Base-by-base conservation (phyloP, 2,329 filamentous ascomycete genomes). In the Orbilia ellipsospora region DNA sequence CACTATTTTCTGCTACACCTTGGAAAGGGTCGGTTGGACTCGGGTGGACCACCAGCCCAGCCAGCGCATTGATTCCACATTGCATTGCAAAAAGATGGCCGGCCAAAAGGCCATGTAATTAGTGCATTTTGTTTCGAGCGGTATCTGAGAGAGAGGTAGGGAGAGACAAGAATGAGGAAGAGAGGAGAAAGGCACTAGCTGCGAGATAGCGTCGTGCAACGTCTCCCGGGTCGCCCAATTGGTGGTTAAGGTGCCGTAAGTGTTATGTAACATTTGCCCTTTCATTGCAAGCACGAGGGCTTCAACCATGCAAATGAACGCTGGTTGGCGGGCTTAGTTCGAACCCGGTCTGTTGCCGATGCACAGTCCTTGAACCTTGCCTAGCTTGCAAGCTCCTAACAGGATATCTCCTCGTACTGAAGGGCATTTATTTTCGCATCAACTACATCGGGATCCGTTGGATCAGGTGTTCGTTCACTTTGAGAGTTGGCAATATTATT, bases 191-290 rank as follows among this genome's bases (percentile, higher is more conserved):
- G 31, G 31, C 31, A 36, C 44, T 56, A 28, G 54, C 31, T 42
- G 31, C 54, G 66, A 70, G 66, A 70, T 70, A 70, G 66, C 65
- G 65, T 50, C 56, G 65, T 69, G 65, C 65, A 45, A 61, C 65
- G 28, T 62, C 50, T 31, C 56, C 23, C 55, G 40, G 28, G 44
- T 69, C 42, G 56, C 57, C 59, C 66, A 63, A 70, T 63, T 50
- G 57, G 66, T 70, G 51, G 66, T 70, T 70, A 23, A 31, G 54
- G 66, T 70, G 66, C 66, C 66, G 66, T 70, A 70, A 70, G 45
- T 40, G 66, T 70, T 70, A 70, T 70, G 66, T 70, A 70, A 70
- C 56, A 61, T 36, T 36, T 51, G 26, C 26, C 54, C 20, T 61
- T 57, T 36, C 55, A 40, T 36, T 56, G 28, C 50, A 36, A 31